Evolutionary conservation across 1,139 yeast genomes (phyloP).

Genomic region (Ogataea hybrid): DNA sequence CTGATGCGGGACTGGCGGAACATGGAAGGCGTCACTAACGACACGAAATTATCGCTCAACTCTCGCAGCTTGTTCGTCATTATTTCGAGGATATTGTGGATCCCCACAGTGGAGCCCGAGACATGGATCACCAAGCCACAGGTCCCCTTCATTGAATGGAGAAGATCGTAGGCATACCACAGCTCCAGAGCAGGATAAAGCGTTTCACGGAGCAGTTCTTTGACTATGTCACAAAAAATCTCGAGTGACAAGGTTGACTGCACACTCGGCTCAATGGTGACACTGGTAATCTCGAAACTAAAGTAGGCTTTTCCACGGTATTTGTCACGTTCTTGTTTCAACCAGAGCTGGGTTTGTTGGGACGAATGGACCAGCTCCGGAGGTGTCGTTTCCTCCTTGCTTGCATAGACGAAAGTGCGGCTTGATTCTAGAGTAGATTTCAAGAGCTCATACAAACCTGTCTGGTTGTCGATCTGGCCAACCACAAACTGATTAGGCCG

Average conservation of each 20-base stretch:
- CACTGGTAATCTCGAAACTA: constrained; percentile 44
- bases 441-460: constrained; percentile 27
- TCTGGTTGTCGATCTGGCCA: constrained; percentile 27
- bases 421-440: constrained; percentile 22
- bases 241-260: constrained; percentile 44
- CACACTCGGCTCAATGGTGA: constrained; percentile 32
- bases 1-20: constrained; percentile 45
- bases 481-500: constrained; percentile 35
- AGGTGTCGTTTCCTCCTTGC: constrained; percentile 26
- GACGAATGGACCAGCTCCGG: constrained; percentile 34
- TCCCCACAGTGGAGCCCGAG: constrained; percentile 46
- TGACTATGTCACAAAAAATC: constrained; percentile 46
- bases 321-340: constrained; percentile 32
- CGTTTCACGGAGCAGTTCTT: constrained; percentile 35
- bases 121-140: constrained; percentile 48
- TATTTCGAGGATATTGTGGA: constrained; percentile 32
- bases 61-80: constrained; percentile 28
- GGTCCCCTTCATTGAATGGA: constrained; percentile 50
- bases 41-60: constrained; percentile 20
- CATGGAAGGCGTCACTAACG: constrained; percentile 30
- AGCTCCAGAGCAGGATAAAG: constrained; percentile 51
- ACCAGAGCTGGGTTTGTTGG: constrained; percentile 50
- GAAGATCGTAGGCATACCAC: constrained; percentile 54
- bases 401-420: constrained; percentile 34
- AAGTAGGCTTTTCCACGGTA: constrained; percentile 31